Base-by-base conservation (phyloP, 768 basidiomycete genomes). In the Antrodiella citrinella region DNA sequence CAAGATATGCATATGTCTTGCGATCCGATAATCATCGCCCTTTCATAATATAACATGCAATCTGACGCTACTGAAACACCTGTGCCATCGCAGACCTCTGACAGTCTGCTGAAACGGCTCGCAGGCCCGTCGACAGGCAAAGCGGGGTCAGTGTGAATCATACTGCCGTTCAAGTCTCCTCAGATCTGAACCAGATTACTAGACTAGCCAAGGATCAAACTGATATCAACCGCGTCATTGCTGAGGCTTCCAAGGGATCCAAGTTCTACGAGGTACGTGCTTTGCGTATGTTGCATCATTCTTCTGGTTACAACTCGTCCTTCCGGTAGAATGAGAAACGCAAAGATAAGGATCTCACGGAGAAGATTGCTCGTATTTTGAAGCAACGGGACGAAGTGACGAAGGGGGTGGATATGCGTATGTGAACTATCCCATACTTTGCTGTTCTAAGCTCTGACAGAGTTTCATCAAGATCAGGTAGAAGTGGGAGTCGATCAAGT, bases 101-200 rank as follows among this genome's bases (percentile, higher is more conserved):
- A 77, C 39, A 88, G 82, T 63, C 77, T 92, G 35, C 69, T 91
- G 22, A 81, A 77, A 53, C 80, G 89, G 42, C 77, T 95, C 40
- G 92, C 91, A 12, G 92, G 92, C 15, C 89, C 90, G 10, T 92
- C 89, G 2, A 86, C 86, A 3, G 84, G 79, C 42, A 95, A 95
- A 74, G 91, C 91, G 43, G 91, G 91, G 84, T 87, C 62, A 59
- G 80, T 69, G n/a, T 19, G 10, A 23, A 30, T n/a, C n/a, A n/a
- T n/a, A n/a, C n/a, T n/a, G n/a, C n/a, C n/a, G n/a, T n/a, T n/a
- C n/a, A 49, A 26, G 18, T 18, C 23, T 40, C 25, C 7, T n/a
- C 11, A n/a, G n/a, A n/a, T n/a, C n/a, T n/a, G n/a, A n/a, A n/a
- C n/a, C n/a, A n/a, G n/a, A n/a, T n/a, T 41, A 25, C n/a, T 49